These are phyloP conservation scores for Mycena rosella DNA, from an alignment of 768 basidiomycete species.

Conservation along the genomic window DNA sequence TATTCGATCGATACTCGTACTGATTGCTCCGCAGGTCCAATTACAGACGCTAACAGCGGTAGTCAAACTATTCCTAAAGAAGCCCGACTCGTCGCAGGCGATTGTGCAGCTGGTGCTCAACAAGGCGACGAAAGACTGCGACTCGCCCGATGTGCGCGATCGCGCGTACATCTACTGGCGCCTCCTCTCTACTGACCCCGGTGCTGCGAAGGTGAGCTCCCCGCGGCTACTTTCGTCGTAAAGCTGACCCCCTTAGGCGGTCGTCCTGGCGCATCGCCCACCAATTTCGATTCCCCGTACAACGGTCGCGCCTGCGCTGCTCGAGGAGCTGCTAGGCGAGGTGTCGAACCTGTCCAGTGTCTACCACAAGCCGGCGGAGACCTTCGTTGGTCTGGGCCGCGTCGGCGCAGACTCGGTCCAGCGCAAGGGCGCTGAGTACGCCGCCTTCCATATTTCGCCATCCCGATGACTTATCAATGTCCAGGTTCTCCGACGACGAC, in stretches of 20 bases:
- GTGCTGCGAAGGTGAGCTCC: constrained; percentile 87
- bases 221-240: not conserved
- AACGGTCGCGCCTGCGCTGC: constrained; percentile 86
- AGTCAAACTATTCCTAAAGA: constrained; percentile 96
- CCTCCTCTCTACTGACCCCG: constrained; percentile 93
- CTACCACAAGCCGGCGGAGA: constrained; percentile 97
- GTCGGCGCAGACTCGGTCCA: constrained; percentile 86
- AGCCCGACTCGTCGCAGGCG: constrained; percentile 93
- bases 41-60: constrained; percentile 92
- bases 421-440: constrained; percentile 67
- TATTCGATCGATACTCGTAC: not conserved
- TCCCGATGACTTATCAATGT: not conserved
- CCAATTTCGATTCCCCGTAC: constrained; percentile 95
- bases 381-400: constrained; percentile 93
- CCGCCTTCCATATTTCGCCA: constrained; percentile 26
- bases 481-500: constrained; percentile 58
- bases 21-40: constrained; percentile 61
- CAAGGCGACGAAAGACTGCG: constrained; percentile 97
- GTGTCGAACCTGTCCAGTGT: constrained; percentile 92
- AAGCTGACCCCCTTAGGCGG: constrained; percentile 55
- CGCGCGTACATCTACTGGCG: constrained; percentile 99
- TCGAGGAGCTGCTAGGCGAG: constrained; percentile 94
- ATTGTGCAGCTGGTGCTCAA: constrained; percentile 92
- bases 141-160: constrained; percentile 97
- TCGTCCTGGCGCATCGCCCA: constrained; percentile 93